Conservation (phyloP, 1,284 basidiomycete genomes). For the Anthracocystis setariae region DNA sequence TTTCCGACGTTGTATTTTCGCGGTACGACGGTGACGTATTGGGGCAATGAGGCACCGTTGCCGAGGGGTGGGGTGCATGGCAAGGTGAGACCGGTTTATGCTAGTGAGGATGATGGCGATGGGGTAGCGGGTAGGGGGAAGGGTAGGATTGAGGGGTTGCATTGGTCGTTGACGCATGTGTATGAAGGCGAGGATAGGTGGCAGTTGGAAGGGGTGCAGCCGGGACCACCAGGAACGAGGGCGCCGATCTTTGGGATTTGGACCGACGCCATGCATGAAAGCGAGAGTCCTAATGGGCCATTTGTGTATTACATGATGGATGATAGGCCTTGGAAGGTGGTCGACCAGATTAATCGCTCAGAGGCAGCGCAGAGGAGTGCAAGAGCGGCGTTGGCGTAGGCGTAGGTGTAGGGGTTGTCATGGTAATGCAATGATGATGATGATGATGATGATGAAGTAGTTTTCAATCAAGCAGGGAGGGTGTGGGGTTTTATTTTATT, state of each 20-base stretch:
- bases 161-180: constrained; percentile 51
- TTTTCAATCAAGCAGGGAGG: no score
- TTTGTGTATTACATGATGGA: constrained; percentile 53
- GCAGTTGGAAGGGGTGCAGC: constrained; percentile 49
- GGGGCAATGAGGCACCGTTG: constrained; percentile 44
- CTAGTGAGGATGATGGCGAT: constrained; percentile 28
- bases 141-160: constrained; percentile 39
- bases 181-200: constrained; percentile 57
- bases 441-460: no score
- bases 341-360: constrained; percentile 27
- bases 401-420: no score
- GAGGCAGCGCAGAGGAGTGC: constrained; percentile 18
- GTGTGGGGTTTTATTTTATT: no score
- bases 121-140: constrained; percentile 20
- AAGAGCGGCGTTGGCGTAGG: constrained; percentile 13
- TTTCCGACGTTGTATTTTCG: constrained; percentile 51
- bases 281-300: constrained; percentile 44
- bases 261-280: constrained; percentile 44
- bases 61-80: constrained; percentile 43
- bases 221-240: constrained; percentile 45
- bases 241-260: constrained; percentile 56
- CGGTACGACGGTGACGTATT: constrained; percentile 48
- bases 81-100: constrained; percentile 45
- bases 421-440: no score
- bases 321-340: constrained; percentile 45